phyloP scores from a whole-genome alignment of 2,329 filamentous ascomycete genomes.

The Aureobasidium uvarum region DNA sequence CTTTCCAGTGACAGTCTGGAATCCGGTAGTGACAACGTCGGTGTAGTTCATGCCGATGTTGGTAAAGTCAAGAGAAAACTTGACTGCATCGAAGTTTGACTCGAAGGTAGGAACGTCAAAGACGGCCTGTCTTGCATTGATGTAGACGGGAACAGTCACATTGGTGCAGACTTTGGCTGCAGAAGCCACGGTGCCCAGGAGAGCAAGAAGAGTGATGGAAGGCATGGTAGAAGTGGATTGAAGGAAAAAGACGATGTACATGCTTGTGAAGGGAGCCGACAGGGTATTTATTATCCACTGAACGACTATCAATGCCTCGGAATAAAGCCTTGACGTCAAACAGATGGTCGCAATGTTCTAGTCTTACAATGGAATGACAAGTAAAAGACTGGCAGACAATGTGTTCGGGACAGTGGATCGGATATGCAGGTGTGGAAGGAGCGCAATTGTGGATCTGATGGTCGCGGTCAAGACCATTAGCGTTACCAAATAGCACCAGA shows the following conservation, averaged over 20 bases:
- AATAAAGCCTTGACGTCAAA: constrained; percentile 20
- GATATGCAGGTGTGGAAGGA: constrained; percentile 22
- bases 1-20: constrained; percentile 27
- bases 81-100: constrained; percentile 57
- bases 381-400: constrained; percentile 6
- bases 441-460: constrained; percentile 6
- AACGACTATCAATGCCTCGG: background rate
- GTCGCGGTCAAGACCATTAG: constrained; percentile 10
- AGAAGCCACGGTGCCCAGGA: constrained; percentile 30
- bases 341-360: constrained; percentile 6
- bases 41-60: constrained; percentile 54
- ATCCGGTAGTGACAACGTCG: constrained; percentile 36
- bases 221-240: constrained; percentile 10
- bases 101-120: constrained; percentile 53
- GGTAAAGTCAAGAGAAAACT: constrained; percentile 54
- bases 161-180: constrained; percentile 46
- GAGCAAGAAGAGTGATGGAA: constrained; percentile 18
- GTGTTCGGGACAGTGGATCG: constrained; percentile 9
- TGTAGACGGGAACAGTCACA: constrained; percentile 56
- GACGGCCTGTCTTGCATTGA: constrained; percentile 54
- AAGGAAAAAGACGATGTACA: background rate
- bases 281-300: constrained; percentile 17
- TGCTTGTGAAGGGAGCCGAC: background rate
- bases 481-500: background rate
- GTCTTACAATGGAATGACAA: background rate